Percentiles rank a stretch among this genome's conserved stretches.
Conservation (phyloP, 768 basidiomycete genomes). For the Daedaleopsis sinensis region DNA sequence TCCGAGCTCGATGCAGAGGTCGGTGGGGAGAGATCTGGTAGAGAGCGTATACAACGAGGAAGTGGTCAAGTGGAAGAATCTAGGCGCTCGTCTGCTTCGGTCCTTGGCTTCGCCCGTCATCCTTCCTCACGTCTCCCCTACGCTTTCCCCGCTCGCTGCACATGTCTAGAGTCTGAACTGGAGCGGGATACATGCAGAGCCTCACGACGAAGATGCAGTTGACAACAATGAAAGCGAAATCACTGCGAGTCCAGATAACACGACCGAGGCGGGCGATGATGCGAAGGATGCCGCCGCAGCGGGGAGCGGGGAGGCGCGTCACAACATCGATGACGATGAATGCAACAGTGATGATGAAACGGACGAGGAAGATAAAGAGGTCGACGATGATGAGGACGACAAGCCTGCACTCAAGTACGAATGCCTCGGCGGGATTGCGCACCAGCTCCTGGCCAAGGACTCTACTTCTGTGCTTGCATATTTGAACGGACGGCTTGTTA, state of each 20-base stretch:
- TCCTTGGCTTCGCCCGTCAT: not conserved
- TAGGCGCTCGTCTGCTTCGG: no score
- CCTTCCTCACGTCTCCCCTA: not conserved
- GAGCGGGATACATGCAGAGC: conserved; percentile 6
- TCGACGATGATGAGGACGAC: conserved; percentile 79
- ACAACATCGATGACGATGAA: conserved; percentile 26
- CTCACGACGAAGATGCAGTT: conserved; percentile 9
- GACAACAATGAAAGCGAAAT: not conserved
- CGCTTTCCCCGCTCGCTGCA: not conserved
- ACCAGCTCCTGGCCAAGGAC: conserved; percentile 85
- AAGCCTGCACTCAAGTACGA: no score
- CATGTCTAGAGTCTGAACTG: not conserved
- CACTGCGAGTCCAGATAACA: conserved; percentile 18
- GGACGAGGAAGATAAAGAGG: conserved; percentile 54
- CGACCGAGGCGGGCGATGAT: conserved; percentile 17
- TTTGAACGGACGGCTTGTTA: conserved; percentile 72
- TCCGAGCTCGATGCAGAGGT: no score
- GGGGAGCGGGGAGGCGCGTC: no score
- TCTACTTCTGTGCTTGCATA: conserved; percentile 83
- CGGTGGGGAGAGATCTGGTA: no score
- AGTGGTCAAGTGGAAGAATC: no score
- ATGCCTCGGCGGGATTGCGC: conserved; percentile 68
- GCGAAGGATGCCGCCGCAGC: not conserved
- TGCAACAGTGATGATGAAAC: conserved; percentile 40
- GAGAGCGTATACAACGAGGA: no score